Evolutionary conservation across 2,329 filamentous ascomycete species (phyloP).

Genomic region (Ilyonectria mors-panacis): DNA sequence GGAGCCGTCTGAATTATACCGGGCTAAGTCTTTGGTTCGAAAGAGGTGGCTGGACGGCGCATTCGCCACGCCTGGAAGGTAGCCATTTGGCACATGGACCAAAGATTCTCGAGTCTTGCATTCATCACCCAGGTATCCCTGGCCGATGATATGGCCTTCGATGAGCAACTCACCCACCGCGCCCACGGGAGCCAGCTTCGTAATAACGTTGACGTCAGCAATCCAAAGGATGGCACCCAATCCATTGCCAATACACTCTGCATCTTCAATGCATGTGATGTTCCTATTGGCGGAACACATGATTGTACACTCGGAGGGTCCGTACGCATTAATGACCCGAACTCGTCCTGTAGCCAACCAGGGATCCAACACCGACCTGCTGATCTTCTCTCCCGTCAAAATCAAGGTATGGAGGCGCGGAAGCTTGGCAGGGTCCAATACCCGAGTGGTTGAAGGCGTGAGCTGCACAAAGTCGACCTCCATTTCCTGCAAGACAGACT

Average conservation of each 20-base stretch:
- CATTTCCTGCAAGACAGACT: constrained; percentile 53
- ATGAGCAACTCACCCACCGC: too few relatives aligned
- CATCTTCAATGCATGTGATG: constrained; percentile 5
- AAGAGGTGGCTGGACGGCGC: constrained; percentile 47
- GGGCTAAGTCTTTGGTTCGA: constrained; percentile 64
- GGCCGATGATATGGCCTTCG: too few relatives aligned
- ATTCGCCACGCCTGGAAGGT: constrained; percentile 13
- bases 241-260: constrained; percentile 8
- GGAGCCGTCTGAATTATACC: constrained; percentile 56
- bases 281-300: constrained; percentile 14
- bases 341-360: background rate
- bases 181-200: too few relatives aligned
- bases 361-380: background rate
- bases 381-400: constrained; percentile 15
- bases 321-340: constrained; percentile 35
- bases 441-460: constrained; percentile 16
- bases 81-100: constrained; percentile 17
- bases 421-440: constrained; percentile 10
- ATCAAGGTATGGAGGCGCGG: constrained; percentile 10
- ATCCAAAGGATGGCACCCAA: background rate
- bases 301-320: constrained; percentile 20
- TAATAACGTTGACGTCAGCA: too few relatives aligned
- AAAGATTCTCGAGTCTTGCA: background rate
- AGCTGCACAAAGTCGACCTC: constrained; percentile 40
- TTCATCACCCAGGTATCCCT: too few relatives aligned